Percentiles rank a stretch among this genome's conserved stretches.
These are phyloP conservation scores for Phialophora verrucosa DNA, from an alignment of 2,329 filamentous ascomycete species.

Conservation along the genomic window DNA sequence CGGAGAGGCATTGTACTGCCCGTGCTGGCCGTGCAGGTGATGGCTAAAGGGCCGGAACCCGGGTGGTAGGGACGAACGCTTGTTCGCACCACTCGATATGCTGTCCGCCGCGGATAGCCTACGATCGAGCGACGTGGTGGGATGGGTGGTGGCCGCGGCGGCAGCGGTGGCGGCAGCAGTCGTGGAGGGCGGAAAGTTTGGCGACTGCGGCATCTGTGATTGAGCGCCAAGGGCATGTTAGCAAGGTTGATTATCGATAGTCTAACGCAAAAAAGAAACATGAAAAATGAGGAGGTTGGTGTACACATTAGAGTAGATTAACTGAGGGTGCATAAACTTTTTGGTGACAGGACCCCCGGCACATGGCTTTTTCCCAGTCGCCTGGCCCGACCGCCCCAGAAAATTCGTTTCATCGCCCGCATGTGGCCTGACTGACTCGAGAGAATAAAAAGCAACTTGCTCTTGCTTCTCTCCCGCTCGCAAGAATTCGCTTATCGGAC, in stretches of 20 bases:
- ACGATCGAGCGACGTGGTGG: conserved; percentile 50
- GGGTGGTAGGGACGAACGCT: conserved; percentile 67
- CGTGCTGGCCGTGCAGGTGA: conserved; percentile 48
- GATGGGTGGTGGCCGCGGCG: conserved; percentile 17
- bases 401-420: conserved; percentile 28
- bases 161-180: conserved; percentile 19
- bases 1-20: conserved; percentile 80
- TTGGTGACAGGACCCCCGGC: conserved; percentile 35
- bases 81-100: conserved; percentile 46
- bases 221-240: conserved; percentile 40
- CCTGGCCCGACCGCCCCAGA: conserved; percentile 35
- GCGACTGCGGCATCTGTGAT: conserved; percentile 42
- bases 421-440: conserved; percentile 34
- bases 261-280: conserved; percentile 39
- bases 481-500: conserved; percentile 23
- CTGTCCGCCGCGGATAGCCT: conserved; percentile 37
- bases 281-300: conserved; percentile 41
- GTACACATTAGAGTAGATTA: conserved; percentile 41
- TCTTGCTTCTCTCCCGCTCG: conserved; percentile 20
- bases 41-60: conserved; percentile 54
- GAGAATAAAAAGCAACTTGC: conserved; percentile 26
- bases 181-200: conserved; percentile 40
- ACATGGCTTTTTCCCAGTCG: conserved; percentile 19
- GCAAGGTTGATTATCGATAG: conserved; percentile 51
- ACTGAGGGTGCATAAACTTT: conserved; percentile 42